Evolutionary conservation across 495 filamentous ascomycete genomes (phyloP).

Genomic region (Aspergillus panamensis): DNA sequence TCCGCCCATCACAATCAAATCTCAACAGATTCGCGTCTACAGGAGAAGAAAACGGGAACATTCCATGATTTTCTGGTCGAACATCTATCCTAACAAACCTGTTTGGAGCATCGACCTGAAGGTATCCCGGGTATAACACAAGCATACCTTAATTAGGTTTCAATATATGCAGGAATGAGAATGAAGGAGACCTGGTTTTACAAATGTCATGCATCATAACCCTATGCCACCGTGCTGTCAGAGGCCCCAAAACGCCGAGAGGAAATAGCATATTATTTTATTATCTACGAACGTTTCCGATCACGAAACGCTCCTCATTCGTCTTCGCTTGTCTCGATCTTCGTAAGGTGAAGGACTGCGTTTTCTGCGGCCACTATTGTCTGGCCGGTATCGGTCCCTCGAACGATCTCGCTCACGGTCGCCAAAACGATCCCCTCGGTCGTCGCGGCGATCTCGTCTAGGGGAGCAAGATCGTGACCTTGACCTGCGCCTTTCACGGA

Average conservation of each 20-base stretch:
- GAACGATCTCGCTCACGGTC: conserved; percentile 40
- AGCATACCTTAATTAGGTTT: conserved; percentile 6
- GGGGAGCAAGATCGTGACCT: conserved; percentile 38
- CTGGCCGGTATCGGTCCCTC: conserved; percentile 41
- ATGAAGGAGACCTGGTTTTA: conserved; percentile 1
- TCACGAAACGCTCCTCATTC: conserved; percentile 47
- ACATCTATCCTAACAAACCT: too few relatives aligned
- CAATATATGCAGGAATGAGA: not conserved
- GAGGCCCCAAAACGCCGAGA: conserved; percentile 28
- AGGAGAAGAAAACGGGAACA: too few relatives aligned
- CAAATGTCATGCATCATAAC: conserved; percentile 15
- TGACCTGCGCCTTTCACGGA: conserved; percentile 38
- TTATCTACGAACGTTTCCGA: not conserved
- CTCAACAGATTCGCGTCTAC: too few relatives aligned
- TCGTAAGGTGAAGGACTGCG: conserved; percentile 60
- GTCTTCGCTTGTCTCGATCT: conserved; percentile 66
- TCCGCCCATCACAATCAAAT: too few relatives aligned
- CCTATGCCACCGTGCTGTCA: conserved; percentile 12
- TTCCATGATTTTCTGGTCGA: not conserved
- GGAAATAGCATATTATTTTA: conserved; percentile 12
- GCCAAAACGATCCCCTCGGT: conserved; percentile 33
- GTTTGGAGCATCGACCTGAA: too few relatives aligned
- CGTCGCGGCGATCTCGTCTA: conserved; percentile 27
- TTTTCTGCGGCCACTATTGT: conserved; percentile 49
- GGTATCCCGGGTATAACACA: conserved; percentile 3